These are phyloP conservation scores for Brettanomyces bruxellensis DNA, from an alignment of 805 yeast genomes.

Conservation along the genomic window DNA sequence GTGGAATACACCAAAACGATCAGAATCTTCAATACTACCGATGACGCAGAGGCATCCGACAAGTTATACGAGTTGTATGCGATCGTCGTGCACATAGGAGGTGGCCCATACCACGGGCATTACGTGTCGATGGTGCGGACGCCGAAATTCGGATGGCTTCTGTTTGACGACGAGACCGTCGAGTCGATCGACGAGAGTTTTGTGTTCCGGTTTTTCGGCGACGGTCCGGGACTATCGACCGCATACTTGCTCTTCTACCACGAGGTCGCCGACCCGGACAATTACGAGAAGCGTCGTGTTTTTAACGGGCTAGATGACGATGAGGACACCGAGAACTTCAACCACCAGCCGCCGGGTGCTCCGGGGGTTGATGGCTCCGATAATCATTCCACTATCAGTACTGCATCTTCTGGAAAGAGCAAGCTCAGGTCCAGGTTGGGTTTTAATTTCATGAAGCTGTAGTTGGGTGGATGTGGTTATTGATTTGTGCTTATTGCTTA, in stretches of 20 bases:
- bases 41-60: slow-evolving; percentile 39
- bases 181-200: slow-evolving; percentile 78
- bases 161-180: slow-evolving; percentile 93
- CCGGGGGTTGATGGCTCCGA: not conserved
- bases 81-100: slow-evolving; percentile 90
- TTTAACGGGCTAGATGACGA: slow-evolving; percentile 22
- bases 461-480: not conserved
- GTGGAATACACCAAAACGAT: slow-evolving; percentile 72
- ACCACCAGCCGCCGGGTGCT: no score
- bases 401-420: not conserved
- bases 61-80: slow-evolving; percentile 74
- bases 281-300: slow-evolving; percentile 20
- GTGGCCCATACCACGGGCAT: slow-evolving; percentile 97
- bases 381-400: not conserved
- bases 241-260: slow-evolving; percentile 86
- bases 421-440: slow-evolving; percentile 9
- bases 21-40: slow-evolving; percentile 61
- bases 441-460: slow-evolving; percentile 8
- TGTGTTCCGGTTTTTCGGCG: slow-evolving; percentile 82
- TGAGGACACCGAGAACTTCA: not conserved
- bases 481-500: not conserved
- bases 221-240: slow-evolving; percentile 77
- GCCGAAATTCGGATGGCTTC: slow-evolving; percentile 72
- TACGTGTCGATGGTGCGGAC: slow-evolving; percentile 83
- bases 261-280: slow-evolving; percentile 36